phyloP scores from a whole-genome alignment of 371 early-diverging fungal genomes.

The Batrachochytrium dendrobatidis region DNA sequence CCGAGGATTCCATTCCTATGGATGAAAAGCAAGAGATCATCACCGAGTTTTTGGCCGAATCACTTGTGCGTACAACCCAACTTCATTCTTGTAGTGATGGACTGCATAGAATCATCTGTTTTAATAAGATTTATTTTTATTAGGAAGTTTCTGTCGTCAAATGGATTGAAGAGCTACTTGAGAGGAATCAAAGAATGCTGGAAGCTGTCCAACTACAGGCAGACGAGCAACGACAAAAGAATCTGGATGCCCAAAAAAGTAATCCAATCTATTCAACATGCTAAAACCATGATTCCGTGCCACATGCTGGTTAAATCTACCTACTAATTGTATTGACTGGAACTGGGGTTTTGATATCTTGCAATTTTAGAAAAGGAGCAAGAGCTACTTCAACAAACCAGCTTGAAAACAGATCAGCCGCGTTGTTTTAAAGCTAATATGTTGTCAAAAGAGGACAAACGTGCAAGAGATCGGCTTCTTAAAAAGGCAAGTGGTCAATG shows the following conservation, averaged over 20 bases:
- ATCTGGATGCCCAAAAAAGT: no score
- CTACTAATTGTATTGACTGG: no score
- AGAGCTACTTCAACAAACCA: no score
- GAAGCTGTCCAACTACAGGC: no score
- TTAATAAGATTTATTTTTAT: not conserved
- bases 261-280: no score
- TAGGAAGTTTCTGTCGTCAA: conserved; percentile 1
- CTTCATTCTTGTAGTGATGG: not conserved
- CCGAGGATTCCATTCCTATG: conserved; percentile 17
- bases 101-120: not conserved
- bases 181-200: not conserved
- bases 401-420: not conserved
- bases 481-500: no score
- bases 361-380: no score
- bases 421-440: not conserved
- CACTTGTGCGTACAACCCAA: conserved; percentile 6
- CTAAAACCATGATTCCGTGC: no score
- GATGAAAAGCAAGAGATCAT: conserved; percentile 28
- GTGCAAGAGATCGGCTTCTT: conserved; percentile 22
- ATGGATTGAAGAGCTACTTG: not conserved
- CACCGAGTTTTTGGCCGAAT: conserved; percentile 24
- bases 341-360: no score
- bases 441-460: conserved; percentile 25
- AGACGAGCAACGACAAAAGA: no score
- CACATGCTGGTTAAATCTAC: no score